Evolutionary conservation across 2,329 filamentous ascomycete genomes (phyloP), one percentile per base, ranked within the genome.

Genomic region (Xylaria multiplex): DNA sequence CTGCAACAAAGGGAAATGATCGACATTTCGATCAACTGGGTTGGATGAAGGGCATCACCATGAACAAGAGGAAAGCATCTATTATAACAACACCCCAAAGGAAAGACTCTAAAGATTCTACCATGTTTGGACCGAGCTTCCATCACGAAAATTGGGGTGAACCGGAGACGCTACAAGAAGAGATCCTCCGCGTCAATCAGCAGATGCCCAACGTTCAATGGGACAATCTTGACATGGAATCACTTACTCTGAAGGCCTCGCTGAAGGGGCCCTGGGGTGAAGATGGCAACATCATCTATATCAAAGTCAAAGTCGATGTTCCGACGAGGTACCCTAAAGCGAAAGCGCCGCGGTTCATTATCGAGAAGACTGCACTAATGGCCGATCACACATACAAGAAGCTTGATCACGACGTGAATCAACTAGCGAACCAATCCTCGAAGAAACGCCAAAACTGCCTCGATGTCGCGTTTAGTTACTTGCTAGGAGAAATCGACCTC

Each of bases 11-110:
- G 57, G 74, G 80, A 19, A 62, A 77, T 30, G 83, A 87, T 64
- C 80, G 81, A 43, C 85, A 80, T 62, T 81, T 85, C 53, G 83
- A 85, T 24, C 88, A 90, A 68, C 88, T 91, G 61, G 87, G 86
- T 14, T 91, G 88, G 88, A 90, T 91, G 86, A 89, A 87, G 73
- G 88, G 88, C 5, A 88, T 91, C 65, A 88, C 85, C 37, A 88
- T 90, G 81, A 88, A 83, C 55, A 88, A 85, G 75, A 80, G 83
- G 61, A 87, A 85, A 69, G 75, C 80, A 1, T 80, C 80, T 1
- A 72, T 78, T 13, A 63, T 73, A 19, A 81, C 81, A n/a, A 74
- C 76, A 7, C 78, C 86, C 71, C 75, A 82, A 75, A 80, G 86
- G 76, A 76, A 85, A 74, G 77, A 83, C 73, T 81, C 86, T 69